Evolutionary conservation across 2,329 filamentous ascomycete species (phyloP).

Genomic region (Fusarium zealandicum): DNA sequence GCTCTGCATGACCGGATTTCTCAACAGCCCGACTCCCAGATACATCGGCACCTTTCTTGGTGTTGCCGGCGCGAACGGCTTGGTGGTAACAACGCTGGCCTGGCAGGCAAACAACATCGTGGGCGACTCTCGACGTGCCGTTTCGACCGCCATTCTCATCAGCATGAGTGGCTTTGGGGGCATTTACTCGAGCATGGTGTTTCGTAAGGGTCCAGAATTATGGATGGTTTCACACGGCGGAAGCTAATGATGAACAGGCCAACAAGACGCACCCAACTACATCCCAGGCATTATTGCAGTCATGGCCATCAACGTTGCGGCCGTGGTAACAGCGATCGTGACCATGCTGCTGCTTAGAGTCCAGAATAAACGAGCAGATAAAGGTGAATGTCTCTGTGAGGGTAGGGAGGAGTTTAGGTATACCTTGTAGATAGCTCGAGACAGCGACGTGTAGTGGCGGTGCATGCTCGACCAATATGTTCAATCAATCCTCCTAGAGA

Average conservation of each 20-base stretch:
- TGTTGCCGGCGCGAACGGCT: conserved; percentile 16
- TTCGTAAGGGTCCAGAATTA: conserved; percentile 10
- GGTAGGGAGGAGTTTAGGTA: conserved; percentile 16
- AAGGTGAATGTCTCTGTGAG: conserved; percentile 2
- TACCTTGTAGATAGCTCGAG: not conserved
- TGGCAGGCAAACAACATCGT: conserved; percentile 32
- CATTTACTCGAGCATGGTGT: conserved; percentile 29
- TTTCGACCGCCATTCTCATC: conserved; percentile 24
- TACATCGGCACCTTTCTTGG: conserved; percentile 23
- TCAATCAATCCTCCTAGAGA: too few relatives aligned
- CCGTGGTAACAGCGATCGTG: conserved; percentile 3
- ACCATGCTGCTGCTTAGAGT: conserved; percentile 19
- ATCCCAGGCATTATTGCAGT: conserved; percentile 20
- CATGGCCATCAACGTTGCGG: conserved; percentile 18
- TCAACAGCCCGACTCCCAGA: conserved; percentile 14
- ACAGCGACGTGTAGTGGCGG: too few relatives aligned
- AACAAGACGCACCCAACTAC: conserved; percentile 27
- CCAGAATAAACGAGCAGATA: conserved; percentile 1
- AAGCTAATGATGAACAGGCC: not conserved
- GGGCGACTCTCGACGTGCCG: conserved; percentile 15
- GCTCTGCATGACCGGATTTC: conserved; percentile 19
- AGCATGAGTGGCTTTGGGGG: conserved; percentile 26
- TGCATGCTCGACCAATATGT: too few relatives aligned
- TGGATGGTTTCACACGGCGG: fast-evolving
- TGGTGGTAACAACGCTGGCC: conserved; percentile 12